Conservation (phyloP, 352 stramenopile genomes). For the Salisapilia sapeloensis region DNA sequence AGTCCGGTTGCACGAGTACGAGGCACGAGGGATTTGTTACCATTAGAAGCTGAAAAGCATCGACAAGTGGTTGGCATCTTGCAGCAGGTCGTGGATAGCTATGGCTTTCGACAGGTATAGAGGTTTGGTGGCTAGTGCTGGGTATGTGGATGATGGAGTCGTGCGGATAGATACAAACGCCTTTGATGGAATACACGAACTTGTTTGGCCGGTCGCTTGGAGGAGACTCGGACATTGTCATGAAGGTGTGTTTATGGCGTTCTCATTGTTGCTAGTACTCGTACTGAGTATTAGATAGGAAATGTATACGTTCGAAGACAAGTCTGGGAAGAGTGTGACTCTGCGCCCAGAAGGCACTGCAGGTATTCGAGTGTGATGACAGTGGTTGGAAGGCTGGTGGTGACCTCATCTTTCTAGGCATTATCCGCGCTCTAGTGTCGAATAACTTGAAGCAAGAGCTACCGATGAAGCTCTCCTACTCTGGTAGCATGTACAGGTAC, state of each 20-base stretch:
- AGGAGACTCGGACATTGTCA: slow-evolving; percentile 76
- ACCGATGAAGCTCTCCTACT: slow-evolving; percentile 72
- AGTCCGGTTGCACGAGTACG: slow-evolving; percentile 37
- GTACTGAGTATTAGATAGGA: slow-evolving; percentile 18
- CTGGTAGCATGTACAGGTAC: slow-evolving; percentile 78
- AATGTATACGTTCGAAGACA: slow-evolving; percentile 83
- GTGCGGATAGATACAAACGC: slow-evolving; percentile 47
- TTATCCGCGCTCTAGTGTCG: slow-evolving; percentile 61
- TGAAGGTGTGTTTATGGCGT: slow-evolving; percentile 29
- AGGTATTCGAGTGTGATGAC: slow-evolving; percentile 7
- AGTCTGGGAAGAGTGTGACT: slow-evolving; percentile 75
- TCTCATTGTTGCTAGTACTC: background rate
- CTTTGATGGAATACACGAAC: slow-evolving; percentile 76
- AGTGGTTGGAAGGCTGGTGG: background rate
- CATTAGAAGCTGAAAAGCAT: slow-evolving; percentile 41
- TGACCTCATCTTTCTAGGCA: slow-evolving; percentile 9
- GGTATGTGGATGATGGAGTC: background rate
- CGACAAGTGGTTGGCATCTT: slow-evolving; percentile 36
- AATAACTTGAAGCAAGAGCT: slow-evolving; percentile 58
- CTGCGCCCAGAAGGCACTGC: slow-evolving; percentile 73
- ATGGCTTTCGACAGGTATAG: slow-evolving; percentile 58
- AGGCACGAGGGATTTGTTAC: slow-evolving; percentile 56
- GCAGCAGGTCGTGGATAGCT: slow-evolving; percentile 34
- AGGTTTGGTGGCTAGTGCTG: background rate
- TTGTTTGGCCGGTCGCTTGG: slow-evolving; percentile 66